phyloP scores from a whole-genome alignment of 352 stramenopile genomes.

The Globisporangium orthogonon region DNA sequence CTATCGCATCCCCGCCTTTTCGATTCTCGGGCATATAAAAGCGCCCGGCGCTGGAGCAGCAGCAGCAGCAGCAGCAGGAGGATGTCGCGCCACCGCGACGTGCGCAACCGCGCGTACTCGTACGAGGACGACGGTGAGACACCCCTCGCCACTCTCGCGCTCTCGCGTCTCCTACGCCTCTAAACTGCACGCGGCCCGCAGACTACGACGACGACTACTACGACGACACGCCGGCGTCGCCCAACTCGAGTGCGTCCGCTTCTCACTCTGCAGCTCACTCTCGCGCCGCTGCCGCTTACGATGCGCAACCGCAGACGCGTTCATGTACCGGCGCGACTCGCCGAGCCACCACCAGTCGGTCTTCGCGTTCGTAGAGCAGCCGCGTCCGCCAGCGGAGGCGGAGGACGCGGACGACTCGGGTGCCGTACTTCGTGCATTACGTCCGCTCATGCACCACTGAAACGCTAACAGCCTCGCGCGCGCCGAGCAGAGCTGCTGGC shows the following conservation, averaged over 20 bases:
- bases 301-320: constrained; percentile 34
- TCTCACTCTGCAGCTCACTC: not conserved
- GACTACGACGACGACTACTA: constrained; percentile 76
- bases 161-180: no score
- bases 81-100: constrained; percentile 83
- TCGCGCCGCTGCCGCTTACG: not conserved
- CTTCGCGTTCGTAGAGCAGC: constrained; percentile 75
- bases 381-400: constrained; percentile 15
- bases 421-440: not conserved
- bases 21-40: no score
- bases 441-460: not conserved
- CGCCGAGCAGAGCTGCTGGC: constrained; percentile 40
- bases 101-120: constrained; percentile 86
- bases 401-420: constrained; percentile 28
- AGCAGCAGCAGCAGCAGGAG: not conserved
- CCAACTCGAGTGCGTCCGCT: constrained; percentile 43
- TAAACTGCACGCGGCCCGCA: constrained; percentile 7
- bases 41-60: not conserved
- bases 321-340: constrained; percentile 80
- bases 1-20: no score
- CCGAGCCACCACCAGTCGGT: constrained; percentile 68
- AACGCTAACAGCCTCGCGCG: not conserved
- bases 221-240: constrained; percentile 50
- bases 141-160: not conserved
- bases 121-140: constrained; percentile 78